phyloP scores from a whole-genome alignment of 2,329 filamentous ascomycete species.

The Cordyceps cateniannulata region DNA sequence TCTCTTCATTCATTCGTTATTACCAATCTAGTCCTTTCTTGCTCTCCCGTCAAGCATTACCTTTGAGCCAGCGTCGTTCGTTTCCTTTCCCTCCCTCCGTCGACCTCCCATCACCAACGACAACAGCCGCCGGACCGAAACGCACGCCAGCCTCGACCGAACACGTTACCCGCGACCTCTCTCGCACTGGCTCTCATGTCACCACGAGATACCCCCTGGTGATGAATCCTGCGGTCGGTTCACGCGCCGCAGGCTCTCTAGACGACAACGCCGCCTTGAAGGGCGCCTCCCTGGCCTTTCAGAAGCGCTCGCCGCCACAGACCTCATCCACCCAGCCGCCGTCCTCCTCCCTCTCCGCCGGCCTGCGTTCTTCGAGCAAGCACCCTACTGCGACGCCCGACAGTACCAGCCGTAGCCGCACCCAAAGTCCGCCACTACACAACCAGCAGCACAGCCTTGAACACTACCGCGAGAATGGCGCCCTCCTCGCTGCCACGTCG shows the following conservation, averaged over 20 bases:
- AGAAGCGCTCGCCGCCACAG: constrained; percentile 24
- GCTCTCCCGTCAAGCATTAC: neutral
- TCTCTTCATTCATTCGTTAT: neutral
- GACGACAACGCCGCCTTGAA: constrained; percentile 39
- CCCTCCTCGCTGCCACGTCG: constrained; percentile 39
- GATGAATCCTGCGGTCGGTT: constrained; percentile 29
- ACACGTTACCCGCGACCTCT: neutral
- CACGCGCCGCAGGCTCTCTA: constrained; percentile 23
- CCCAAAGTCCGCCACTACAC: constrained; percentile 18
- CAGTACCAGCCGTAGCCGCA: neutral
- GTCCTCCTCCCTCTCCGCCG: neutral
- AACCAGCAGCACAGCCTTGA: constrained; percentile 12
- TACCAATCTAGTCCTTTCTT: neutral
- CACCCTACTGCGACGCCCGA: neutral
- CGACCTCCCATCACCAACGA: neutral
- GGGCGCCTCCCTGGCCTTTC: constrained; percentile 51
- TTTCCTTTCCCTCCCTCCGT: too few species aligned
- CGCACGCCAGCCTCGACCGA: too few species aligned
- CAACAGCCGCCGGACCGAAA: too few species aligned
- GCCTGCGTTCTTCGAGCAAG: too few species aligned
- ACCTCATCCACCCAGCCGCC: neutral
- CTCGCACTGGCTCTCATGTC: constrained; percentile 16
- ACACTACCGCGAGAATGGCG: constrained; percentile 27
- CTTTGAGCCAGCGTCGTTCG: neutral
- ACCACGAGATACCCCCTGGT: constrained; percentile 17